Evolutionary conservation across 306 rosid genomes (phyloP).

Genomic region (Cotoneaster glaucophyllus): DNA sequence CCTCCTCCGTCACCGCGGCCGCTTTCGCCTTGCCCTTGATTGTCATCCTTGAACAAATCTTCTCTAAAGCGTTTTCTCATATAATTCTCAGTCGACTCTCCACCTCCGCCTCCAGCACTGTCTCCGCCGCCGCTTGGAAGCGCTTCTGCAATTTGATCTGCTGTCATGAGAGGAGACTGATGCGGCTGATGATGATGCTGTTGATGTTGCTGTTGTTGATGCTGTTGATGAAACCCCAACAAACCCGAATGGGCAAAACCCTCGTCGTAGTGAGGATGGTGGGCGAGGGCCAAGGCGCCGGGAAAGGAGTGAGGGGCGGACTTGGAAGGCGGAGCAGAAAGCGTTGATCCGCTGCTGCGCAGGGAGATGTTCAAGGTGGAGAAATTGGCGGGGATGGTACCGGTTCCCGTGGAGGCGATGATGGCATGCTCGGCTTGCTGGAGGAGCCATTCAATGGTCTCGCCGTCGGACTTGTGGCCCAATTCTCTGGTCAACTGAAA

Average conservation of each 20-base stretch:
- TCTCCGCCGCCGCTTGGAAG: slow-evolving; percentile 37
- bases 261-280: slow-evolving; percentile 64
- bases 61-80: slow-evolving; percentile 81
- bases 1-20: slow-evolving; percentile 1
- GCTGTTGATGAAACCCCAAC: slow-evolving; percentile 66
- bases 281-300: slow-evolving; percentile 61
- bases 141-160: slow-evolving; percentile 62
- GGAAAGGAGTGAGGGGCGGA: slow-evolving; percentile 68
- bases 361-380: slow-evolving; percentile 71
- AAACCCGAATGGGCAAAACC: slow-evolving; percentile 52
- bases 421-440: slow-evolving; percentile 93
- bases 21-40: slow-evolving; percentile 34
- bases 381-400: slow-evolving; percentile 87
- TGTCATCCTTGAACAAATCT: slow-evolving; percentile 77
- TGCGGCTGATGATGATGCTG: slow-evolving; percentile 25
- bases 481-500: slow-evolving; percentile 82
- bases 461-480: slow-evolving; percentile 89
- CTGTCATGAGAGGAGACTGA: slow-evolving; percentile 40
- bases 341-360: slow-evolving; percentile 68
- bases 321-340: slow-evolving; percentile 69
- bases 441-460: slow-evolving; percentile 86
- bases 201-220: slow-evolving; percentile 16
- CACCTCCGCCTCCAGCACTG: slow-evolving; percentile 31
- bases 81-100: slow-evolving; percentile 52
- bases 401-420: slow-evolving; percentile 78